Base-by-base conservation (phyloP, 2,329 filamentous ascomycete species). In the Fusarium lyarnte region DNA sequence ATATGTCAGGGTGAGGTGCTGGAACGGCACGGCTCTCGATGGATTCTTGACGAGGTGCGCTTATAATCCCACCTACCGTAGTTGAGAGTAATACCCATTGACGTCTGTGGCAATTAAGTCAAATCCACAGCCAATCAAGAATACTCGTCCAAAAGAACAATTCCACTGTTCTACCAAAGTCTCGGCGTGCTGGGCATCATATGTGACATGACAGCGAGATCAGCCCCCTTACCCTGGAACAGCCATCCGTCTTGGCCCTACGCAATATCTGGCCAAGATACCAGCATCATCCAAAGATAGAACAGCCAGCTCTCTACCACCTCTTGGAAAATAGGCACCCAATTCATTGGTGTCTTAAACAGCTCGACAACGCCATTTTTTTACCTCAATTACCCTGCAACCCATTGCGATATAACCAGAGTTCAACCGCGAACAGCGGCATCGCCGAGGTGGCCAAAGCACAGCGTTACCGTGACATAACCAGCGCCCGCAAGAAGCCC, bases 401-500 rank as follows among this genome's bases (percentile, higher is more conserved):
- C 23, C 6, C 11, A 33, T 17, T 14, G 31, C 31, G 19, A 27
- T 6, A 25, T 29, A 19, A 8, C 38, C 49, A 55, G 36, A 23
- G 29, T 42, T 33, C 27, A 53, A 17, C 45, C 35, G 27, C 5
- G 21, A 39, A 43, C 21, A 25, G 12, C 31, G 38, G 35, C 23
- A 46, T 59, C 29, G 51, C 41, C 53, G 35, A 42, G 29, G 33
- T 53, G 29, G 47, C 36, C 25, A 53, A 41, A 39, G 31, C 23
- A 47, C 47, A 42, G n/a, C 31, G 25, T 69, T 38, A 46, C 38
- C 27, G 23, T 64, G 61, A 39, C 61, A 61, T 29, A 25, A 45
- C 39, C 11, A 43, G 46, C 65, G 66, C 51, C 66, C 66, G 65
- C 65, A 69, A 69, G 21, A 59, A 58, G 21, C 45, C 39, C 46